phyloP scores from a whole-genome alignment of 345 rosid genomes.

The Citrus sp. region DNA sequence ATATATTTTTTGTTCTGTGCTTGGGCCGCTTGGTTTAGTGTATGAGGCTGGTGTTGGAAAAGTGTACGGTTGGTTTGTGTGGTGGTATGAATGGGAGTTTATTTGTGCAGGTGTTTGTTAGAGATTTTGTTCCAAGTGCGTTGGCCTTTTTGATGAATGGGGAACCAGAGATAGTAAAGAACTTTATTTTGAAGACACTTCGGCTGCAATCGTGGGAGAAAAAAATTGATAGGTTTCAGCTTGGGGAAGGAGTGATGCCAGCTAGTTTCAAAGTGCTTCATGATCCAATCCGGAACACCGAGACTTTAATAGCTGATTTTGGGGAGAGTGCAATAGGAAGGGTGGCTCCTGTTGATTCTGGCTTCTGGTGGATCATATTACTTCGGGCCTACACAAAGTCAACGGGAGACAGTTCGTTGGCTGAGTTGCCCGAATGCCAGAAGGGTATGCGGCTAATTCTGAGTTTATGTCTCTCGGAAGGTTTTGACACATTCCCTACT shows the following conservation, averaged over 20 bases:
- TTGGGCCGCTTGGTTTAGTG: background rate
- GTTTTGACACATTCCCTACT: conserved; percentile 96
- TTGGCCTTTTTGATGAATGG: conserved; percentile 90
- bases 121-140: conserved; percentile 93
- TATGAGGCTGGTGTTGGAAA: background rate
- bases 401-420: conserved; percentile 81
- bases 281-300: conserved; percentile 79
- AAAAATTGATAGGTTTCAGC: conserved; percentile 93
- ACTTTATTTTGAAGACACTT: conserved; percentile 87
- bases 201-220: conserved; percentile 98
- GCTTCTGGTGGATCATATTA: conserved; percentile 96
- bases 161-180: conserved; percentile 77
- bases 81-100: background rate
- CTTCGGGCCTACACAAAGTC: conserved; percentile 92
- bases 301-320: conserved; percentile 87
- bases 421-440: conserved; percentile 88
- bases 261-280: conserved; percentile 95
- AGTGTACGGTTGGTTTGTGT: background rate
- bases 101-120: conserved; percentile 69
- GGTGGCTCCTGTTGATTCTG: conserved; percentile 97
- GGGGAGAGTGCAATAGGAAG: conserved; percentile 99
- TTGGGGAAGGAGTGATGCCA: conserved; percentile 98
- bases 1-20: background rate
- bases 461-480: conserved; percentile 85
- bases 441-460: conserved; percentile 94